Evolutionary conservation across 768 basidiomycete species (phyloP).

Genomic region (Tylopilus plumbeoviolaceoides): DNA sequence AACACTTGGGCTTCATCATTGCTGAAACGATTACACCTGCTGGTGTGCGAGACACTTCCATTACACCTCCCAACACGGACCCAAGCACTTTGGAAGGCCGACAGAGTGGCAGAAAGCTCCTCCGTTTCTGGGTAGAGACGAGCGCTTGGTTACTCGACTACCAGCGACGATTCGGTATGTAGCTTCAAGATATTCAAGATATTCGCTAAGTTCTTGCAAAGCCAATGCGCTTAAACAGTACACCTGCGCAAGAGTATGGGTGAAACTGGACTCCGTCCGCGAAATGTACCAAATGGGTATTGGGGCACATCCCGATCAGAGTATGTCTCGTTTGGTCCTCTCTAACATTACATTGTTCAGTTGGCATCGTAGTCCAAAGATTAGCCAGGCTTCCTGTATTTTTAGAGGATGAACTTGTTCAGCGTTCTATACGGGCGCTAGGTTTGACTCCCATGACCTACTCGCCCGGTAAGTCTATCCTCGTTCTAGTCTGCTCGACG

Average conservation of each 20-base stretch:
- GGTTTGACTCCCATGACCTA: conserved; percentile 68
- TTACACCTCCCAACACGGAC: conserved; percentile 57
- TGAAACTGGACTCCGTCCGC: conserved; percentile 54
- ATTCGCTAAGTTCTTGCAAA: conserved; percentile 24
- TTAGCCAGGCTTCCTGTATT: conserved; percentile 43
- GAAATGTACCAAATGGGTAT: conserved; percentile 72
- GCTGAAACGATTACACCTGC: conserved; percentile 15
- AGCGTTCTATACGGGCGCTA: conserved; percentile 42
- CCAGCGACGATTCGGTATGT: conserved; percentile 43
- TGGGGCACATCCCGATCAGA: conserved; percentile 75
- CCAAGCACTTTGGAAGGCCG: conserved; percentile 41
- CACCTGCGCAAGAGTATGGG: conserved; percentile 39
- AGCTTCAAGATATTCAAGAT: conserved; percentile 4
- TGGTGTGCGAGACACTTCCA: conserved; percentile 38
- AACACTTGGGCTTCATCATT: conserved; percentile 36
- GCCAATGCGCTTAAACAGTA: conserved; percentile 44
- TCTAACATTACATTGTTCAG: conserved; percentile 3
- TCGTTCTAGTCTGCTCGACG: not conserved
- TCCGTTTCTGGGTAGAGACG: conserved; percentile 80
- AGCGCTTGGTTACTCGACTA: conserved; percentile 64
- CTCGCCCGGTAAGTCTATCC: conserved; percentile 48
- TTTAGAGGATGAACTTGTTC: conserved; percentile 37
- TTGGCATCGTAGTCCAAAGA: conserved; percentile 45
- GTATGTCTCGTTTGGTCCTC: conserved; percentile 36
- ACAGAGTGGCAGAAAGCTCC: conserved; percentile 54